These are phyloP conservation scores for Eimeria praecox DNA, from an alignment of 169 alveolate genomes.

Conservation along the genomic window DNA sequence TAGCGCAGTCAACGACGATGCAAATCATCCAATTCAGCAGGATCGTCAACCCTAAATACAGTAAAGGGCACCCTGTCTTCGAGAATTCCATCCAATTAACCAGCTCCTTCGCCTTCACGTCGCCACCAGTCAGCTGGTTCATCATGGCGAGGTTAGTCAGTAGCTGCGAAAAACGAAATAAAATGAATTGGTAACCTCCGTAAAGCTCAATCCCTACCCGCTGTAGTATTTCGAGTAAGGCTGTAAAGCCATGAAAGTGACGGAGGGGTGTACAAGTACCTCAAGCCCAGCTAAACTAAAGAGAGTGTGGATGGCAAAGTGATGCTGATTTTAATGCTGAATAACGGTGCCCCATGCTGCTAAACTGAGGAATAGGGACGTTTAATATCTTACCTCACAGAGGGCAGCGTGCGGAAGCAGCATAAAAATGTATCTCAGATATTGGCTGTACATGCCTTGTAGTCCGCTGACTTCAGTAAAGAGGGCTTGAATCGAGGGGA, in stretches of 20 bases:
- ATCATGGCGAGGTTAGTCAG: conserved; percentile 24
- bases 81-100: conserved; percentile 64
- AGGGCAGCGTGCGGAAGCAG: conserved; percentile 69
- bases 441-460: conserved; percentile 44
- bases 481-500: conserved; percentile 68
- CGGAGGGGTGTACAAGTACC: background rate
- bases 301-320: background rate
- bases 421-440: conserved; percentile 43
- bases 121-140: conserved; percentile 51
- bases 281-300: background rate
- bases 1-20: conserved; percentile 32
- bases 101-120: conserved; percentile 42
- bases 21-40: conserved; percentile 65
- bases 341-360: background rate
- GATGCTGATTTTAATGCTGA: background rate
- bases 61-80: conserved; percentile 55
- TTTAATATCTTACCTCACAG: conserved; percentile 14
- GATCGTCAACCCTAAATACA: conserved; percentile 38
- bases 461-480: conserved; percentile 71
- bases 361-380: background rate
- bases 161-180: background rate
- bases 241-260: background rate
- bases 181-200: background rate
- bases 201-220: background rate
- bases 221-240: background rate